A percentile compares a stretch with the other conserved stretches of the same genome.
Conservation (phyloP, 495 filamentous ascomycete species). For the Geoglossum glabrum region DNA sequence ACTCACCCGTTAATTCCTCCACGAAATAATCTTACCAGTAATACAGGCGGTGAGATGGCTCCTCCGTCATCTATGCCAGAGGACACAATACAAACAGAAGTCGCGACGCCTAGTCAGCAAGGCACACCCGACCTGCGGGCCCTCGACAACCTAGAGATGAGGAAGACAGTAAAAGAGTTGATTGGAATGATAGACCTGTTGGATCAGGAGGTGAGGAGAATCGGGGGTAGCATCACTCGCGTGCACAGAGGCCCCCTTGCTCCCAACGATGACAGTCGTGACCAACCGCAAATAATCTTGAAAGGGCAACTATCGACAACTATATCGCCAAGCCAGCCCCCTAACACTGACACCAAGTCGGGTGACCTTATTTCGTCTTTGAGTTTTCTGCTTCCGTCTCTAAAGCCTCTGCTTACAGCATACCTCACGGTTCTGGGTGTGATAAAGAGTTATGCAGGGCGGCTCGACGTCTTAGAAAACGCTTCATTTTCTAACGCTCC, state of each 20-base stretch:
- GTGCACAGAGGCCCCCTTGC: neutral
- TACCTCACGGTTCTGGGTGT: slow-evolving; percentile 18
- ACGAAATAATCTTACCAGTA: neutral
- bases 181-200: neutral
- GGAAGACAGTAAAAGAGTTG: neutral
- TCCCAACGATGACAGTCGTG: neutral
- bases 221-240: neutral
- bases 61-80: neutral
- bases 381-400: neutral
- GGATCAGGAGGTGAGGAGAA: neutral
- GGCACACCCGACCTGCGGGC: slow-evolving; percentile 18
- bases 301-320: neutral
- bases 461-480: slow-evolving; percentile 39
- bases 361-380: neutral
- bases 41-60: neutral
- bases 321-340: neutral
- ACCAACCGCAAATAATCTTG: neutral
- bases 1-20: neutral
- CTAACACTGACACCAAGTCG: neutral
- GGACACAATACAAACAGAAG: slow-evolving; percentile 18
- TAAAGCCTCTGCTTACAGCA: slow-evolving; percentile 6
- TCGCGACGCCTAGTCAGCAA: slow-evolving; percentile 19
- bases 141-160: neutral
- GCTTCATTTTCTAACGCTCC: slow-evolving; percentile 33
- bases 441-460: slow-evolving; percentile 29